Conservation (phyloP, 129 eudicot genomes). For the Artemisia argyi region DNA sequence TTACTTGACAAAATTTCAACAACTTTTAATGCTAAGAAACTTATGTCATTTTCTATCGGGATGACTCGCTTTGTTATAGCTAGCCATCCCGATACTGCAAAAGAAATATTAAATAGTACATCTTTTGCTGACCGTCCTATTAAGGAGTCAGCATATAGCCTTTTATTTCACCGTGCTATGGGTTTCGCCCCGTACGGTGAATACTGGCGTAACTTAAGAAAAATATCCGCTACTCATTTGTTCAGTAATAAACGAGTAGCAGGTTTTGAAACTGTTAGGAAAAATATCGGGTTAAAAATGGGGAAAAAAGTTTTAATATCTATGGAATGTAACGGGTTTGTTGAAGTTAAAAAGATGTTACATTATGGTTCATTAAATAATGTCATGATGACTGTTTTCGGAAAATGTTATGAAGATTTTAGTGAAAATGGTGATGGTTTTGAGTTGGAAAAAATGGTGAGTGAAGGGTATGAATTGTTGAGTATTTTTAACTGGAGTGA, state of each 20-base stretch:
- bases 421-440: slow-evolving; percentile 25
- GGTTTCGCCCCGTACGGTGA: slow-evolving; percentile 94
- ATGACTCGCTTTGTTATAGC: slow-evolving; percentile 70
- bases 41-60: slow-evolving; percentile 93
- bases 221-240: slow-evolving; percentile 67
- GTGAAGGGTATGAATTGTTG: slow-evolving; percentile 89
- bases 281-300: slow-evolving; percentile 56
- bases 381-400: slow-evolving; percentile 89
- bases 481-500: slow-evolving; percentile 87
- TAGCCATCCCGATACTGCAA: slow-evolving; percentile 71
- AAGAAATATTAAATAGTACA: slow-evolving; percentile 60
- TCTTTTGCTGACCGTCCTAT: slow-evolving; percentile 87
- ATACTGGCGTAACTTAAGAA: slow-evolving; percentile 80
- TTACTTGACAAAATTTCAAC: slow-evolving; percentile 41
- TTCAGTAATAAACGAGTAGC: slow-evolving; percentile 63
- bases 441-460: slow-evolving; percentile 59
- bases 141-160: slow-evolving; percentile 82
- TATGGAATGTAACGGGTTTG: slow-evolving; percentile 49
- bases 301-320: slow-evolving; percentile 30
- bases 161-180: slow-evolving; percentile 82
- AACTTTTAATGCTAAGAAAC: slow-evolving; percentile 29
- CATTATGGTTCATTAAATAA: slow-evolving; percentile 82
- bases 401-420: slow-evolving; percentile 39
- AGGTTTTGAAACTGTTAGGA: slow-evolving; percentile 43
- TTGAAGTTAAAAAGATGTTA: slow-evolving; percentile 60